Conservation (phyloP, 169 alveolate species). For the Plasmodium gaboni region DNA sequence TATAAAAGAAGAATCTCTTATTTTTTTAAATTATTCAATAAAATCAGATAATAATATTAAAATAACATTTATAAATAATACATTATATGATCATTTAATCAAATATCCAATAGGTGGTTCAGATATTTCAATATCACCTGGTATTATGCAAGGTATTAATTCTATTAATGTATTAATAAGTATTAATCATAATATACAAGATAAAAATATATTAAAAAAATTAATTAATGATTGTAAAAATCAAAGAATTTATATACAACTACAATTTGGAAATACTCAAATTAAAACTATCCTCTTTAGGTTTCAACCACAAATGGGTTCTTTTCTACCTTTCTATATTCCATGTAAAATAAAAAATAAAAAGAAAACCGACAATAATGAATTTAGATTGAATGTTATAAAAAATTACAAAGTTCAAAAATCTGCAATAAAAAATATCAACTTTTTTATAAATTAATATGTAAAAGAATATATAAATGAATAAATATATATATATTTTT, state of each 20-base stretch:
- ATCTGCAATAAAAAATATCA: constrained; percentile 49
- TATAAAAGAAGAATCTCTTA: constrained; percentile 51
- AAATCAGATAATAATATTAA: constrained; percentile 16
- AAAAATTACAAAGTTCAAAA: constrained; percentile 57
- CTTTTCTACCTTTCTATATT: constrained; percentile 46
- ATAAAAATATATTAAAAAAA: constrained; percentile 5
- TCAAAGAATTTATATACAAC: constrained; percentile 57
- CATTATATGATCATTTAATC: constrained; percentile 19
- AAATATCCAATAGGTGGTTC: constrained; percentile 66
- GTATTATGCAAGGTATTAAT: constrained; percentile 63
- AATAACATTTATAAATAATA: constrained; percentile 48
- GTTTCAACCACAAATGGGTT: constrained; percentile 58
- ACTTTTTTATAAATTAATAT: constrained; percentile 49
- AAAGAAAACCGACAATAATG: not conserved
- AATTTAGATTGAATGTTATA: constrained; percentile 47
- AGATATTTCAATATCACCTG: constrained; percentile 68
- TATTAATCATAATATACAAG: constrained; percentile 22
- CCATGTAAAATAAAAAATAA: constrained; percentile 34
- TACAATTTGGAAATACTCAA: constrained; percentile 17
- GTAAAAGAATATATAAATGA: not conserved
- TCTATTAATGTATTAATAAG: constrained; percentile 45
- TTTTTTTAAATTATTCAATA: constrained; percentile 64
- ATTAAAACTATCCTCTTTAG: constrained; percentile 58
- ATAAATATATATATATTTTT: not conserved
- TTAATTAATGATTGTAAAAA: constrained; percentile 37